Percentiles rank a stretch among this genome's conserved stretches.
phyloP scores from a whole-genome alignment of 2,329 filamentous ascomycete species.

The Paraphaeosphaeria minitans region DNA sequence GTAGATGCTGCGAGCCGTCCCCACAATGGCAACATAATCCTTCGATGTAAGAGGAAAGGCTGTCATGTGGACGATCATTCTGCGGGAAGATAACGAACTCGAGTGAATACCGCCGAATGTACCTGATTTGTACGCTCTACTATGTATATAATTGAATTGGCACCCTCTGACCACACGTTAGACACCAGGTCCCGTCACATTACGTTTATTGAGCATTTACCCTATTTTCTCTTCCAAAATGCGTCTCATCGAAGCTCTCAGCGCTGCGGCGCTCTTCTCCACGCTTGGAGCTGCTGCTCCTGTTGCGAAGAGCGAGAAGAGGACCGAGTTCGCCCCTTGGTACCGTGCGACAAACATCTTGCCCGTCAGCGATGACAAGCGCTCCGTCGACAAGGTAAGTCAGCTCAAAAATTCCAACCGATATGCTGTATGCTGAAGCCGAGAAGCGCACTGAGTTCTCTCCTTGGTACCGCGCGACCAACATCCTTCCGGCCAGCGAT shows the following conservation, averaged over 20 bases:
- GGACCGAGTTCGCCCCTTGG: conserved; percentile 6
- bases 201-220: background rate
- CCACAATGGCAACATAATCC: background rate
- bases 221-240: background rate
- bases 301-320: conserved; percentile 1
- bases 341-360: conserved; percentile 10
- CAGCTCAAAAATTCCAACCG: background rate
- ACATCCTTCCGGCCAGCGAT: conserved; percentile 5
- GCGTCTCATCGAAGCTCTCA: conserved; percentile 6
- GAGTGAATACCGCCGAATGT: background rate
- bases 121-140: background rate
- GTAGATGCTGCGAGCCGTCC: background rate
- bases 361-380: conserved; percentile 6
- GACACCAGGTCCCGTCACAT: background rate
- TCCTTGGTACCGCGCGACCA: conserved; percentile 5
- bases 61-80: background rate
- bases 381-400: background rate
- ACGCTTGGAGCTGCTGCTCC: conserved; percentile 6
- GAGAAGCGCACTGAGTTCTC: conserved; percentile 7
- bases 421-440: background rate
- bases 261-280: conserved; percentile 5
- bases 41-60: background rate
- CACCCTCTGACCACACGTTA: background rate
- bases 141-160: background rate
- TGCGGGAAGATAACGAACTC: background rate